A percentile compares a stretch with the other conserved stretches of the same genome.
Conservation (phyloP, 345 rosid species). For the Hibiscus tridactylites region DNA sequence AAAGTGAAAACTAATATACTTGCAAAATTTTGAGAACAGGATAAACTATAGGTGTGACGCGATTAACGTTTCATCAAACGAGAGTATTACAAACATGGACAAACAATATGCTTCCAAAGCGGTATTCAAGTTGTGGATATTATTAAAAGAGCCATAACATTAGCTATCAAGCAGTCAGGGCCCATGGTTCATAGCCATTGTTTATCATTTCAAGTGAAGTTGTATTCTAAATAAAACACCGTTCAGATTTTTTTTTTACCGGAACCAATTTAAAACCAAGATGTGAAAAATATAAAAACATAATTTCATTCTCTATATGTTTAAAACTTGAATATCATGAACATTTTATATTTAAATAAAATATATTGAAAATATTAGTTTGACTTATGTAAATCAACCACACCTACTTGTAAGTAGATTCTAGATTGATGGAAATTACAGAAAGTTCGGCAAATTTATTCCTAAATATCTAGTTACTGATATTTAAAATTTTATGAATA, state of each 20-base stretch:
- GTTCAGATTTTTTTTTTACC: too few relatives aligned
- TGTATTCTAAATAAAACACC: neutral
- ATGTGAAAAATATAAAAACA: neutral
- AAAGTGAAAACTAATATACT: too few relatives aligned
- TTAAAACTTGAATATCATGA: neutral
- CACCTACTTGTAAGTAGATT: too few relatives aligned
- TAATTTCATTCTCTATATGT: neutral
- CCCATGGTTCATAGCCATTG: neutral
- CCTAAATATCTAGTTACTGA: too few relatives aligned
- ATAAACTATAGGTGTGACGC: too few relatives aligned
- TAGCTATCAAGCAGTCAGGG: too few relatives aligned
- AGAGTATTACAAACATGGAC: neutral
- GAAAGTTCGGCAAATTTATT: too few relatives aligned
- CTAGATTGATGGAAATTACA: too few relatives aligned
- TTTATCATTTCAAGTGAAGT: neutral
- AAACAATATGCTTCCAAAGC: neutral
- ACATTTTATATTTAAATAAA: too few relatives aligned
- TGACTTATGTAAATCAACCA: neutral
- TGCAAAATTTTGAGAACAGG: neutral
- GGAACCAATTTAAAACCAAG: too few relatives aligned
- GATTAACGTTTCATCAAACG: neutral
- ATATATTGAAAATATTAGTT: neutral
- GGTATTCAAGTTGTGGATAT: neutral
- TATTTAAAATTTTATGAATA: too few relatives aligned
- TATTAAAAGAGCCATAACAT: too few relatives aligned